phyloP scores from a whole-genome alignment of 441 rosid species.

The Pelargonium cotyledonis region DNA sequence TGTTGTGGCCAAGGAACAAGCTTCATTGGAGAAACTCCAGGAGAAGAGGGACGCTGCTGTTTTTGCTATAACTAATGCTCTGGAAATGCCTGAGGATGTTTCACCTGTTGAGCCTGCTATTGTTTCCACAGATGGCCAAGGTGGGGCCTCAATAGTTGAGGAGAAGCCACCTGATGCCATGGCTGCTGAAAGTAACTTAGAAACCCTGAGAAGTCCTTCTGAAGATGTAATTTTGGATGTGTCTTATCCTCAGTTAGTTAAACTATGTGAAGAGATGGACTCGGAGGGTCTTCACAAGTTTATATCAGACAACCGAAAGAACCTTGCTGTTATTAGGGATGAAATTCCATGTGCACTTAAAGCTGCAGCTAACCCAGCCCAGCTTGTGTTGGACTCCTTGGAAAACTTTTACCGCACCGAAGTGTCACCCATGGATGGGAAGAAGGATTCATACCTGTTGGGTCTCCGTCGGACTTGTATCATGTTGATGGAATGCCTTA shows the following conservation, averaged over 20 bases:
- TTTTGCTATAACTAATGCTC: conserved; percentile 49
- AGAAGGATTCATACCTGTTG: conserved; percentile 75
- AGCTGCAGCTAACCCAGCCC: conserved; percentile 77
- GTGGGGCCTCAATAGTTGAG: conserved; percentile 26
- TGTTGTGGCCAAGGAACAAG: conserved; percentile 70
- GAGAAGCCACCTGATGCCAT: conserved; percentile 39
- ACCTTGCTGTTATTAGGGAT: conserved; percentile 72
- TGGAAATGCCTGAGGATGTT: conserved; percentile 49
- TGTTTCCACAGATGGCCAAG: conserved; percentile 35
- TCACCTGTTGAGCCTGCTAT: conserved; percentile 36
- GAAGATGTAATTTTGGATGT: conserved; percentile 49
- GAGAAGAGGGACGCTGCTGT: conserved; percentile 83
- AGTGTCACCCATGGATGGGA: conserved; percentile 52
- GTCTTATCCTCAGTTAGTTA: conserved; percentile 65
- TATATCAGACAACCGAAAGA: conserved; percentile 93
- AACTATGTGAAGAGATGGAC: conserved; percentile 79
- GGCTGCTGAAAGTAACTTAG: conserved; percentile 43
- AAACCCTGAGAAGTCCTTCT: conserved; percentile 37
- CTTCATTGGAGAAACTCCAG: conserved; percentile 68
- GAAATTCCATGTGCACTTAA: conserved; percentile 80
- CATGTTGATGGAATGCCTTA: conserved; percentile 97
- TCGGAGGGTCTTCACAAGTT: conserved; percentile 82
- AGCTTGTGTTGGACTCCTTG: conserved; percentile 69
- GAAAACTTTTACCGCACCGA: conserved; percentile 71
- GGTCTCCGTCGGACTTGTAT: conserved; percentile 93